These are phyloP conservation scores for Quercus lobata DNA, from an alignment of 331 rosid species.

Conservation along the genomic window DNA sequence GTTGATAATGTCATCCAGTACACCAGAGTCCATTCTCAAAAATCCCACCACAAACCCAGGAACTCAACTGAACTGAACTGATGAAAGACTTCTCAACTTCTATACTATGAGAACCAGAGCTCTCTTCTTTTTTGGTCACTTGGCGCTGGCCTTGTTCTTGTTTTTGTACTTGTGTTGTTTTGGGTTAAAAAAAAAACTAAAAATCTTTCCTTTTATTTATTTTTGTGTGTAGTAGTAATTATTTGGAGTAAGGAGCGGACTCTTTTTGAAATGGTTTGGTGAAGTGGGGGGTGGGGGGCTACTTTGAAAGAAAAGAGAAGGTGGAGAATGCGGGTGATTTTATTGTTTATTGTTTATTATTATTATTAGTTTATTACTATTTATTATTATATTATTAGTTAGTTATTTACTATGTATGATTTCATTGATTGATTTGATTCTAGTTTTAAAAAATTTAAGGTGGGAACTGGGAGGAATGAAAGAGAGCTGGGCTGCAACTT, in stretches of 20 bases:
- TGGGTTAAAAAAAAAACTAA: neutral
- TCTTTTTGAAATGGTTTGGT: slow-evolving; percentile 5
- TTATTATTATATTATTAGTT: neutral
- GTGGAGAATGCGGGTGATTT: slow-evolving; percentile 10
- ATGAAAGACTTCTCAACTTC: too few relatives aligned
- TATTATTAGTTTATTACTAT: neutral
- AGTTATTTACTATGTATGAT: neutral
- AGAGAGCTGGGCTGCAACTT: slow-evolving; percentile 8
- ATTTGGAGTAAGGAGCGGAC: neutral
- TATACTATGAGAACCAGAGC: neutral
- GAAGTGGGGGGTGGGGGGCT: neutral
- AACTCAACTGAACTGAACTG: too few relatives aligned
- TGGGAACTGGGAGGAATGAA: too few relatives aligned
- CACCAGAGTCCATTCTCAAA: slow-evolving; percentile 29
- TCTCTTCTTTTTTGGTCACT: neutral
- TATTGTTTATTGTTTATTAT: neutral
- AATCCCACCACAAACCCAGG: slow-evolving; percentile 12
- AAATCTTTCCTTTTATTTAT: neutral
- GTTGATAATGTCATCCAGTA: slow-evolving; percentile 41
- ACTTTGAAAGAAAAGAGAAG: slow-evolving; percentile 9
- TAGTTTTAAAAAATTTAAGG: neutral
- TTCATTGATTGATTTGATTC: too few relatives aligned
- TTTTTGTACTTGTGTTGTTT: neutral
- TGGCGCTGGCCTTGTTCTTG: neutral
- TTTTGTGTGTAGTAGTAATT: neutral